phyloP scores from a whole-genome alignment of 2,329 filamentous ascomycete genomes.

The Coniochaeta ligniaria region DNA sequence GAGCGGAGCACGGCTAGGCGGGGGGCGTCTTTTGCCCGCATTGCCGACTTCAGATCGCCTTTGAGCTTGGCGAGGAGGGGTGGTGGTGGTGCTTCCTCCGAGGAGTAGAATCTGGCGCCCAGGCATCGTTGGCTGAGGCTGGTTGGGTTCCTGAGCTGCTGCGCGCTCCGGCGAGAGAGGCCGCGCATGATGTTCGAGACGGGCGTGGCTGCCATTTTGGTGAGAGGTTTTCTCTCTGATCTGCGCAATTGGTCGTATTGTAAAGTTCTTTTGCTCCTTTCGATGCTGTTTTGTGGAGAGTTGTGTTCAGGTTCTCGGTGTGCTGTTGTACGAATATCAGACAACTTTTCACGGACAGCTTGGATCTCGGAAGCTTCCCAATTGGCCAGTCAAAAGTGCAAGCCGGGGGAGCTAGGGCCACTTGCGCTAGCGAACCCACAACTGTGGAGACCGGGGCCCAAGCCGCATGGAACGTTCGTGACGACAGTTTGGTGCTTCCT shows the following conservation, averaged over 20 bases:
- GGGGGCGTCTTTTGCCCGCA: constrained; percentile 56
- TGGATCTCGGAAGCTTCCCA: not conserved
- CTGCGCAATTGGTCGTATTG: not conserved
- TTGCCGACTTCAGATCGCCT: constrained; percentile 56
- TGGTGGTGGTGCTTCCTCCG: constrained; percentile 24
- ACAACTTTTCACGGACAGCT: not conserved
- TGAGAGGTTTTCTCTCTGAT: not conserved
- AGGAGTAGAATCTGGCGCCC: constrained; percentile 19
- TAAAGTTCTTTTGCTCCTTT: not conserved
- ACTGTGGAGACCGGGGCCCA: not conserved
- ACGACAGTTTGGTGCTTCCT: too few relatives aligned
- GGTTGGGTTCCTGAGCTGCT: not conserved
- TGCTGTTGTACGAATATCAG: not conserved
- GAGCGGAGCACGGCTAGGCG: constrained; percentile 63
- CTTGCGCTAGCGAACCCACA: not conserved
- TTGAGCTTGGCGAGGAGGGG: constrained; percentile 48
- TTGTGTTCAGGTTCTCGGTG: not conserved
- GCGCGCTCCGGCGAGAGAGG: not conserved
- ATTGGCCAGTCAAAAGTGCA: not conserved
- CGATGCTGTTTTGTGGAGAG: not conserved
- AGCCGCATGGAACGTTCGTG: too few relatives aligned
- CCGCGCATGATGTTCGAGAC: not conserved
- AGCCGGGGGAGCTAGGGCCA: not conserved
- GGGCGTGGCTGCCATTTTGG: not conserved
- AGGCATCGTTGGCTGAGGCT: constrained; percentile 7